Conservation (phyloP, 371 early-diverging fungal genomes). For the Dichotomocladium elegans region DNA sequence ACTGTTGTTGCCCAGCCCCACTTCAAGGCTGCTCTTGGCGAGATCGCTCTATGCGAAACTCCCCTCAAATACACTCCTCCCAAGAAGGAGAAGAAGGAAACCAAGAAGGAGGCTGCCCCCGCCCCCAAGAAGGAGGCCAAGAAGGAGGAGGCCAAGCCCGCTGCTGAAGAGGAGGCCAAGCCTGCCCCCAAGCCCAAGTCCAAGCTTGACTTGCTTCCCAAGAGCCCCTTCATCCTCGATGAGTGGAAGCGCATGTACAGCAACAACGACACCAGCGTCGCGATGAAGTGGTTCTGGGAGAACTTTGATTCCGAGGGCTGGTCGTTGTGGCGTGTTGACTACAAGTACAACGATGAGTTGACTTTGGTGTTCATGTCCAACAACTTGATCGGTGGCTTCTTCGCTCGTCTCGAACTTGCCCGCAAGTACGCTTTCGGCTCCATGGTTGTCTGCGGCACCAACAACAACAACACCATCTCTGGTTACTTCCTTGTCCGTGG, state of each 20-base stretch:
- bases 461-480: conserved; percentile 86
- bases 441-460: conserved; percentile 81
- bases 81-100: conserved; percentile 54
- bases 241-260: conserved; percentile 97
- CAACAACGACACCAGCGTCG: conserved; percentile 89
- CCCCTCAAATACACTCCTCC: conserved; percentile 44
- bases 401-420: conserved; percentile 88
- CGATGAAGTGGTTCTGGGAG: conserved; percentile 93
- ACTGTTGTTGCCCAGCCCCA: conserved; percentile 77
- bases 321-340: conserved; percentile 83
- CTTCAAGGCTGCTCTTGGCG: conserved; percentile 79
- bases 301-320: conserved; percentile 83
- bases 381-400: conserved; percentile 91
- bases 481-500: conserved; percentile 95
- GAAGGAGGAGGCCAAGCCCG: conserved; percentile 40
- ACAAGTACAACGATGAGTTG: conserved; percentile 89
- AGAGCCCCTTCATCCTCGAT: conserved; percentile 78
- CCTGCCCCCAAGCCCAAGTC: conserved; percentile 89
- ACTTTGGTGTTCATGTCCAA: conserved; percentile 79
- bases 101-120: conserved; percentile 35
- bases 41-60: conserved; percentile 56
- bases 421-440: conserved; percentile 95
- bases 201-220: conserved; percentile 85
- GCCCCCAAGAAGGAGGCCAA: conserved; percentile 29
- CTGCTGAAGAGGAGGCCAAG: conserved; percentile 40